These are phyloP conservation scores for Pyrenula massariospora DNA, from an alignment of 495 filamentous ascomycete genomes.

Conservation along the genomic window DNA sequence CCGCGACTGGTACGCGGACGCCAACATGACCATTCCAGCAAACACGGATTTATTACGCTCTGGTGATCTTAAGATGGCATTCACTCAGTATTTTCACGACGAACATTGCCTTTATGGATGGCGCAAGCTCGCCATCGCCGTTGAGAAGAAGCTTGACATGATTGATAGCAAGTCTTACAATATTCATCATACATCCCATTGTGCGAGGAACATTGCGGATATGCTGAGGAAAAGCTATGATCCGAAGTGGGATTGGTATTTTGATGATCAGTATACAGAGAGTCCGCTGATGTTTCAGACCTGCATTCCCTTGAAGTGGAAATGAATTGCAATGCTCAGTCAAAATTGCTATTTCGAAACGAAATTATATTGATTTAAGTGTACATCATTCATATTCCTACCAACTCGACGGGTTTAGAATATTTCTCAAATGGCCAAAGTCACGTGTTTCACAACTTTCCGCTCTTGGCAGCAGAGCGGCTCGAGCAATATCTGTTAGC, in stretches of 20 bases:
- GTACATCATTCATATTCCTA: neutral
- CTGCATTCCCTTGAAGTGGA: conserved; percentile 34
- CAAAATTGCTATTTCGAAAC: conserved; percentile 17
- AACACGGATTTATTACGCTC: conserved; percentile 1
- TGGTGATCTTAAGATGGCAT: conserved; percentile 1
- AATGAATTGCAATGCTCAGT: conserved; percentile 40
- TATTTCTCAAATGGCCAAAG: neutral
- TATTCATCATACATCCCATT: conserved; percentile 3
- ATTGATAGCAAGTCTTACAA: conserved; percentile 3
- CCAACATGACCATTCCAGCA: conserved; percentile 1
- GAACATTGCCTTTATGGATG: conserved; percentile 3
- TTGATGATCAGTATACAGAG: neutral
- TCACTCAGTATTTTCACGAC: conserved; percentile 1
- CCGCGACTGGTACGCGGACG: neutral
- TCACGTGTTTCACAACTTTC: neutral
- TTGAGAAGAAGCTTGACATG: neutral
- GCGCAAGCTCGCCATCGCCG: conserved; percentile 1
- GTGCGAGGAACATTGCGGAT: conserved; percentile 1
- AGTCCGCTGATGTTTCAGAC: conserved; percentile 3
- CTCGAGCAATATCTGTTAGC: neutral
- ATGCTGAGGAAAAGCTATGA: neutral
- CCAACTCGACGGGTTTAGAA: neutral
- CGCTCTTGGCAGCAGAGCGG: neutral
- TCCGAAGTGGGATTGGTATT: neutral
- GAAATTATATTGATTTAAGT: neutral